Conservation (phyloP, 768 basidiomycete species). For the Hericium erinaceus region DNA sequence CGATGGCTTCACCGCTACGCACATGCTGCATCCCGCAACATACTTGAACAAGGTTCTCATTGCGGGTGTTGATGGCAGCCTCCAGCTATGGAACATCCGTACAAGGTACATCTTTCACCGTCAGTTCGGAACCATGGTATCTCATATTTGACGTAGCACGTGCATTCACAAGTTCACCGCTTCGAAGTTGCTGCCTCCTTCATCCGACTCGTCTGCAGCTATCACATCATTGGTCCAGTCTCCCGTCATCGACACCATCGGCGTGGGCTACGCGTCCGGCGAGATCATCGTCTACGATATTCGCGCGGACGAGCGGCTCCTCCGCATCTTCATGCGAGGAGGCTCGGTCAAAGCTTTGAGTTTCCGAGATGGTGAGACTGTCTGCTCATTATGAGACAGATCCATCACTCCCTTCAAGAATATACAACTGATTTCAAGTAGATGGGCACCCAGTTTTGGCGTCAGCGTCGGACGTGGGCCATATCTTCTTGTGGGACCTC, state of each 20-base stretch:
- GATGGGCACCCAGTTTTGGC: constrained; percentile 87
- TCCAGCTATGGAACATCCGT: constrained; percentile 93
- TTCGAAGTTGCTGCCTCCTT: constrained; percentile 36
- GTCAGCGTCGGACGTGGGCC: constrained; percentile 77
- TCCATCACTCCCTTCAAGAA: background rate
- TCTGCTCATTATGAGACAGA: background rate
- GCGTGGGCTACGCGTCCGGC: constrained; percentile 85
- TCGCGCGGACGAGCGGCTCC: constrained; percentile 79
- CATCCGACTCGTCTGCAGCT: constrained; percentile 27
- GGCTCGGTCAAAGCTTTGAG: constrained; percentile 67
- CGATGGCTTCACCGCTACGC: constrained; percentile 74
- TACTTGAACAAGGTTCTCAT: constrained; percentile 95
- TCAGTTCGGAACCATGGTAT: background rate
- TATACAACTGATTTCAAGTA: constrained; percentile 21
- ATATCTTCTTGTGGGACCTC: constrained; percentile 91
- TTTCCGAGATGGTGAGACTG: constrained; percentile 69
- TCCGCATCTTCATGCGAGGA: constrained; percentile 87
- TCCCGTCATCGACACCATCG: constrained; percentile 93
- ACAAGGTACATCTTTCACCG: constrained; percentile 42
- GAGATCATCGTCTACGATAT: constrained; percentile 86
- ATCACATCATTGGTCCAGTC: constrained; percentile 83
- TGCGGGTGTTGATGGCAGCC: constrained; percentile 65
- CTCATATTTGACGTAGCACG: constrained; percentile 35
- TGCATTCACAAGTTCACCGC: constrained; percentile 74
- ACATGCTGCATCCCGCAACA: constrained; percentile 86